These are phyloP conservation scores for Leccinum truebloodii DNA, from an alignment of 768 basidiomycete genomes.

Conservation along the genomic window DNA sequence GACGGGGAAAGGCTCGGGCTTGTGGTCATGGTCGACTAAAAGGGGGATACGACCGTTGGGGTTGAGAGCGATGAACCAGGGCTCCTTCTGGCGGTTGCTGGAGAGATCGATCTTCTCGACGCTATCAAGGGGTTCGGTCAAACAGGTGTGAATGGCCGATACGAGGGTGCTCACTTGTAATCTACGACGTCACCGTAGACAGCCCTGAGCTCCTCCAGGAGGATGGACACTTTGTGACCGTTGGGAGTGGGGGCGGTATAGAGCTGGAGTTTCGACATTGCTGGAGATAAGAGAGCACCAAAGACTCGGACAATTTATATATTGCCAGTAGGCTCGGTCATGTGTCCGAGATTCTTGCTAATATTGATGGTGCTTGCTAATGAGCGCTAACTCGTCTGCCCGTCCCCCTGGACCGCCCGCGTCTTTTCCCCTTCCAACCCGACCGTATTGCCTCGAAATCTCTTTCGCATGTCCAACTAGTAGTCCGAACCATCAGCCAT, in stretches of 20 bases:
- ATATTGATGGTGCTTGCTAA: conserved; percentile 4
- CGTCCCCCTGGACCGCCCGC: not conserved
- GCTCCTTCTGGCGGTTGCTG: conserved; percentile 76
- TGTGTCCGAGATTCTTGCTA: conserved; percentile 22
- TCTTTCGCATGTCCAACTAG: conserved; percentile 83
- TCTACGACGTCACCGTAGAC: conserved; percentile 45
- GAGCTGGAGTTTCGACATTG: conserved; percentile 33
- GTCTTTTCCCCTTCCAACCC: conserved; percentile 42
- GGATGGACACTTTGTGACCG: conserved; percentile 48
- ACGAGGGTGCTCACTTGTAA: conserved; percentile 45
- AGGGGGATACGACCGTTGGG: conserved; percentile 75
- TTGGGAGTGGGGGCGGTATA: conserved; percentile 58
- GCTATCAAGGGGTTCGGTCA: conserved; percentile 32
- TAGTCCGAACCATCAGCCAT: not conserved
- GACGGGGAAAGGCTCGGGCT: conserved; percentile 55
- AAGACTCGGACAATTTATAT: conserved; percentile 13
- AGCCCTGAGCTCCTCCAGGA: conserved; percentile 64
- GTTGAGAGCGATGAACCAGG: conserved; percentile 75
- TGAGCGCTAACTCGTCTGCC: not conserved
- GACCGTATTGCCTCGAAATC: conserved; percentile 73
- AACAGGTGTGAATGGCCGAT: not conserved
- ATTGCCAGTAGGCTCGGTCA: conserved; percentile 9
- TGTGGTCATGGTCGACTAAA: conserved; percentile 57
- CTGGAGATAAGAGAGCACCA: not conserved
- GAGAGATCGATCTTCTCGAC: conserved; percentile 54